phyloP scores from a whole-genome alignment of 257 asterid species.

The Solanum tarijense region DNA sequence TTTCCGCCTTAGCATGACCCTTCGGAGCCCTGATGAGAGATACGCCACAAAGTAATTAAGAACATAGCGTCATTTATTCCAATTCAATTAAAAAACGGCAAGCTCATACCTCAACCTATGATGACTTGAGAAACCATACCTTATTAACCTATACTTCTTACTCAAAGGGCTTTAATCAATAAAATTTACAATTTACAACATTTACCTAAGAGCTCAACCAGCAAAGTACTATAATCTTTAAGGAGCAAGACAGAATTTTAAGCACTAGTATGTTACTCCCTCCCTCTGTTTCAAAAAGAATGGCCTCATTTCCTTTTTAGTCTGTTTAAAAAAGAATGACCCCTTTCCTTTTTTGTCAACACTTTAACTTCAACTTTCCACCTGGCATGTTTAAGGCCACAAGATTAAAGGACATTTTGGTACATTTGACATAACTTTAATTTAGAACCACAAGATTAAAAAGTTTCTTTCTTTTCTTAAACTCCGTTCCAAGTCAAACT shows the following conservation, averaged over 20 bases:
- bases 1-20: constrained; percentile 32
- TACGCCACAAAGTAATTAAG: constrained; percentile 4
- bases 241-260: neutral
- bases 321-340: neutral
- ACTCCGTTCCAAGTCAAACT: neutral
- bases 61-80: neutral
- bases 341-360: neutral
- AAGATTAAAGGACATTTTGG: neutral
- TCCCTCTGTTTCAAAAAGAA: neutral
- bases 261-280: neutral
- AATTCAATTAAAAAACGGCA: neutral
- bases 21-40: constrained; percentile 46
- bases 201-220: neutral
- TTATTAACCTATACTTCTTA: neutral
- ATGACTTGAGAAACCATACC: neutral
- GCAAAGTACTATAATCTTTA: neutral
- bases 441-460: neutral
- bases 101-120: neutral
- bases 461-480: neutral
- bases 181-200: neutral
- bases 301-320: neutral
- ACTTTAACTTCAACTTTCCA: neutral
- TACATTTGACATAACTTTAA: neutral
- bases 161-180: neutral
- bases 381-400: neutral